phyloP scores from a whole-genome alignment of 192 early-diverging fungal species.

The Coemansia sp. region DNA sequence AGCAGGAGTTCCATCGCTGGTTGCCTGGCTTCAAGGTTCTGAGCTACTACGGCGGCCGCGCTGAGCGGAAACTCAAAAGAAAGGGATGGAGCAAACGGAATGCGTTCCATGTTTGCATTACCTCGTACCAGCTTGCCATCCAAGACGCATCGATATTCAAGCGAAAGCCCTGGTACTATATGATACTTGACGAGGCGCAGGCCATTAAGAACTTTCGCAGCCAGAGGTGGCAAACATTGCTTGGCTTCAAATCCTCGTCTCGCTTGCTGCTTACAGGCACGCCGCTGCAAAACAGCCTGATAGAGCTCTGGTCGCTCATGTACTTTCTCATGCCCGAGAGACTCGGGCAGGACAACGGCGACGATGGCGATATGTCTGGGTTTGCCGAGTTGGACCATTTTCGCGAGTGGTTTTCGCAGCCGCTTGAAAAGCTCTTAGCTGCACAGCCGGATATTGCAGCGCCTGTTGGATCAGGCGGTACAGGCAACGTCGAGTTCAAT shows the following conservation, averaged over 20 bases:
- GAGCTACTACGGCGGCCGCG: conserved; percentile 70
- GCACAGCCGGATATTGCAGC: conserved; percentile 63
- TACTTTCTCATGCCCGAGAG: conserved; percentile 92
- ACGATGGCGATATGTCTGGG: conserved; percentile 67
- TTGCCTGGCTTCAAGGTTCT: conserved; percentile 62
- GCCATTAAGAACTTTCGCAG: conserved; percentile 92
- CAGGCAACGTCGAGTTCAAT: conserved; percentile 58
- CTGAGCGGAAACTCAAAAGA: conserved; percentile 46
- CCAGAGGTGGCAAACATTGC: conserved; percentile 84
- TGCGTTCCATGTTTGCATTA: conserved; percentile 80
- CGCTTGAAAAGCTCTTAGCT: conserved; percentile 83
- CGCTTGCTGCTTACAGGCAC: conserved; percentile 95
- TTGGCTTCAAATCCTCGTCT: conserved; percentile 74
- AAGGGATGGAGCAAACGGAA: conserved; percentile 64
- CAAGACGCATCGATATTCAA: conserved; percentile 72
- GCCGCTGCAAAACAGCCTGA: conserved; percentile 92
- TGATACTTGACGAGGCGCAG: conserved; percentile 97
- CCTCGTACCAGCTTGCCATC: conserved; percentile 72
- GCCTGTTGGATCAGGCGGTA: conserved; percentile 29
- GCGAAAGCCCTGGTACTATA: conserved; percentile 78
- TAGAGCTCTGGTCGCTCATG: conserved; percentile 84
- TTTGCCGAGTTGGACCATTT: conserved; percentile 83
- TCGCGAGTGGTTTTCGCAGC: conserved; percentile 81
- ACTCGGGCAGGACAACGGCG: conserved; percentile 66
- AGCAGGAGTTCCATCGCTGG: conserved; percentile 88